Percentiles rank a stretch among this genome's conserved stretches.
These are phyloP conservation scores for Leccinum pellstonianum DNA, from an alignment of 768 basidiomycete genomes.

Conservation along the genomic window DNA sequence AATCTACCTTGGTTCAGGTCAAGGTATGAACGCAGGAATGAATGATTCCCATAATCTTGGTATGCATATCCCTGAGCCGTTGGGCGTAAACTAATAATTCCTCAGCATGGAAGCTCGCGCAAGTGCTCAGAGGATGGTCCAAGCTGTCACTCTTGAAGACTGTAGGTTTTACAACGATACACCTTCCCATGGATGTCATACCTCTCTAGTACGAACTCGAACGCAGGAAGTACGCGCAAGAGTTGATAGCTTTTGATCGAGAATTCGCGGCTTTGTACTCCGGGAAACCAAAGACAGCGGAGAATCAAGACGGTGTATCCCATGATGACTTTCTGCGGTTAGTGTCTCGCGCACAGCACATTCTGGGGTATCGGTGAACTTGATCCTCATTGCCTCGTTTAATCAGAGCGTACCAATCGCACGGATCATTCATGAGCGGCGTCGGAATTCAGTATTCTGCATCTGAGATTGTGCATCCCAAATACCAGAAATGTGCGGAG, in stretches of 20 bases:
- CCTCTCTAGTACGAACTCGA: slow-evolving; percentile 65
- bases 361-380: not conserved
- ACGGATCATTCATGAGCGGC: slow-evolving; percentile 38
- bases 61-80: slow-evolving; percentile 16
- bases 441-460: slow-evolving; percentile 42
- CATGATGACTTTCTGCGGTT: slow-evolving; percentile 38
- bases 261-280: slow-evolving; percentile 67
- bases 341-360: not conserved
- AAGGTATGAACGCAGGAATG: slow-evolving; percentile 80
- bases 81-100: slow-evolving; percentile 48
- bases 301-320: slow-evolving; percentile 34
- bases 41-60: slow-evolving; percentile 72
- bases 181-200: not conserved
- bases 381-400: not conserved
- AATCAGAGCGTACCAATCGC: slow-evolving; percentile 37
- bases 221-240: slow-evolving; percentile 64
- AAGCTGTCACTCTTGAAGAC: slow-evolving; percentile 39
- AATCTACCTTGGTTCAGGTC: slow-evolving; percentile 40
- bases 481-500: slow-evolving; percentile 31
- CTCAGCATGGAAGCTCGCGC: slow-evolving; percentile 47
- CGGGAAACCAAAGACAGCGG: slow-evolving; percentile 54
- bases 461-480: slow-evolving; percentile 35
- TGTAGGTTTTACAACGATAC: slow-evolving; percentile 24
- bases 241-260: slow-evolving; percentile 71
- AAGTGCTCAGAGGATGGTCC: slow-evolving; percentile 45